These are phyloP conservation scores for Claviceps sp. DNA, from an alignment of 2,329 filamentous ascomycete species.

Conservation along the genomic window DNA sequence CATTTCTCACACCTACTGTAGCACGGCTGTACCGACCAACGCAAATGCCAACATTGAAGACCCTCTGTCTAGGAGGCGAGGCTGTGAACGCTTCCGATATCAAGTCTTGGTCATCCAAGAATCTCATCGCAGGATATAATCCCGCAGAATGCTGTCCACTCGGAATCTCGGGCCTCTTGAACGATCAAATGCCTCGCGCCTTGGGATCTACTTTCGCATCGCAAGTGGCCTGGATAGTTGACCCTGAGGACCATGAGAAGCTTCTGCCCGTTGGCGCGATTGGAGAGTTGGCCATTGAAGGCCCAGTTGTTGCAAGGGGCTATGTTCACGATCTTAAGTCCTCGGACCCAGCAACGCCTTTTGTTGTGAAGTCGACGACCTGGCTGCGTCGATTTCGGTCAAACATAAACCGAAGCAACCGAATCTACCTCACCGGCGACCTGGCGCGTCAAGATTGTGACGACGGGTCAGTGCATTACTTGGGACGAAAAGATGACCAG, in stretches of 20 bases:
- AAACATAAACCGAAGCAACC: conserved; percentile 7
- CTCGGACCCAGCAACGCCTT: neutral
- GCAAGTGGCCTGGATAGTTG: neutral
- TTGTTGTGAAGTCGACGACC: neutral
- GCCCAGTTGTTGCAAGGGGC: conserved; percentile 37
- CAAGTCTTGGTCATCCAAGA: conserved; percentile 6
- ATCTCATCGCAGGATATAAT: conserved; percentile 27
- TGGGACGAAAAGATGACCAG: conserved; percentile 15
- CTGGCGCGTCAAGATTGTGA: conserved; percentile 17
- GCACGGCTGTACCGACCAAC: conserved; percentile 1
- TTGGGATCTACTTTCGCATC: conserved; percentile 1
- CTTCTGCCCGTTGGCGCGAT: neutral
- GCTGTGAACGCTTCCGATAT: conserved; percentile 17
- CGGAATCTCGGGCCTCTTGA: conserved; percentile 12
- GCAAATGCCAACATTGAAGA: conserved; percentile 6
- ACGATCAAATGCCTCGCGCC: neutral
- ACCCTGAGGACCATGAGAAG: neutral
- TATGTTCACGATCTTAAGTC: conserved; percentile 36
- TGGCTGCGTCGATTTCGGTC: conserved; percentile 11
- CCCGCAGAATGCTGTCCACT: conserved; percentile 14
- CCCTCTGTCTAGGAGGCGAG: conserved; percentile 14
- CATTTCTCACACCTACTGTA: conserved; percentile 6
- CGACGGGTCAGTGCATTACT: conserved; percentile 10
- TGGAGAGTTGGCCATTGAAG: conserved; percentile 12
- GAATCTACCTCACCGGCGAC: conserved; percentile 13